These are phyloP conservation scores for Tricladium varicosporioides DNA, from an alignment of 2,329 filamentous ascomycete species.

Conservation along the genomic window DNA sequence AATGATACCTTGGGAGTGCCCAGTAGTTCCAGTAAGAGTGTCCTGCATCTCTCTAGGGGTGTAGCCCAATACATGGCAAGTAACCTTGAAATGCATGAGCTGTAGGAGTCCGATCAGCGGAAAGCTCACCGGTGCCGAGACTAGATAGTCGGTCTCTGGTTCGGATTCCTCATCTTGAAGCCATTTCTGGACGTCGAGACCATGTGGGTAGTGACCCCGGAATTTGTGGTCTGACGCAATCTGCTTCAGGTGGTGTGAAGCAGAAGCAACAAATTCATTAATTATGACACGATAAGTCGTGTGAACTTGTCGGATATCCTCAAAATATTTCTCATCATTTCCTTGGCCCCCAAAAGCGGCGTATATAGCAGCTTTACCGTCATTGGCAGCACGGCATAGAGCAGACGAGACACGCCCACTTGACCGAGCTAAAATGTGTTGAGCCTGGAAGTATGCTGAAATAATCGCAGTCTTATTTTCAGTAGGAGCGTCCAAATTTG, in stretches of 20 bases:
- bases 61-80: slow-evolving; percentile 82
- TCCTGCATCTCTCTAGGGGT: slow-evolving; percentile 82
- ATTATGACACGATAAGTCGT: slow-evolving; percentile 88
- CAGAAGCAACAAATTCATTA: slow-evolving; percentile 66
- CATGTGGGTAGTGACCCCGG: neutral
- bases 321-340: slow-evolving; percentile 93
- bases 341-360: slow-evolving; percentile 93
- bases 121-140: slow-evolving; percentile 89
- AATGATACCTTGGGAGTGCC: slow-evolving; percentile 93
- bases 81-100: slow-evolving; percentile 88
- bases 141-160: slow-evolving; percentile 85
- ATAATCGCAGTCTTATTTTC: no score
- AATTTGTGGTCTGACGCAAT: neutral
- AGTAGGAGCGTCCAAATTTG: no score
- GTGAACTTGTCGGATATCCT: slow-evolving; percentile 87
- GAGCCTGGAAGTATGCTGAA: no score
- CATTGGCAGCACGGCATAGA: slow-evolving; percentile 66
- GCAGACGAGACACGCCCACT: neutral
- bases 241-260: neutral
- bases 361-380: slow-evolving; percentile 79
- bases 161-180: slow-evolving; percentile 84
- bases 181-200: slow-evolving; percentile 83
- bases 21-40: slow-evolving; percentile 78
- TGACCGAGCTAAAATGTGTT: no score
- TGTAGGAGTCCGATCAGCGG: slow-evolving; percentile 92